Evolutionary conservation across 345 rosid genomes (phyloP).

Genomic region (Abelmoschus esculentus): DNA sequence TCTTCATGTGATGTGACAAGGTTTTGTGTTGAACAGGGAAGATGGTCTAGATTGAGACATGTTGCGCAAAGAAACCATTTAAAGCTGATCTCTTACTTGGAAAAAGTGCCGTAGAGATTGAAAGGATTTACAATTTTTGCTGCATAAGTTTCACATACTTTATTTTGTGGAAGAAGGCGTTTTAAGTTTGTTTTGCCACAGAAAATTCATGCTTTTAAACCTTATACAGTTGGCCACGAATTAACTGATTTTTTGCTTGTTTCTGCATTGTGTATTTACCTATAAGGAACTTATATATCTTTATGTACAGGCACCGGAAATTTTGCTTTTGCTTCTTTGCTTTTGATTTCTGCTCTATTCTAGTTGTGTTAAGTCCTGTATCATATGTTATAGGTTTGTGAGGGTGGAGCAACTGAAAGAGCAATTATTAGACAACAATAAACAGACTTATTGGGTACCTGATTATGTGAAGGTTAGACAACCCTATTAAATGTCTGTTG

Average conservation of each 20-base stretch:
- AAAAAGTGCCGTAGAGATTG: neutral
- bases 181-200: neutral
- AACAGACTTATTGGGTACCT: conserved; percentile 93
- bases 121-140: neutral
- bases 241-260: neutral
- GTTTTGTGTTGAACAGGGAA: neutral
- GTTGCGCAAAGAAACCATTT: neutral
- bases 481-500: neutral
- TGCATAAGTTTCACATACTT: neutral
- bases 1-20: neutral
- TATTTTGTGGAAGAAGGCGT: neutral
- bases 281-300: neutral
- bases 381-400: conserved; percentile 55
- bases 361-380: conserved; percentile 2
- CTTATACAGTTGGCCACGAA: neutral
- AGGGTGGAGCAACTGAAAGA: conserved; percentile 74
- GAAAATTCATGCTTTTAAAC: neutral
- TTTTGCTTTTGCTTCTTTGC: neutral
- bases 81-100: neutral
- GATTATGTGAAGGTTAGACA: conserved; percentile 79
- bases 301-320: neutral
- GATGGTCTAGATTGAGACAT: neutral
- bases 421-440: conserved; percentile 72
- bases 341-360: neutral
- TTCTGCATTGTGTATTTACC: neutral